Evolutionary conservation across 2,329 filamentous ascomycete species (phyloP), one percentile per base, ranked within the genome.

Genomic region (Dryadomyces sulphureus): DNA sequence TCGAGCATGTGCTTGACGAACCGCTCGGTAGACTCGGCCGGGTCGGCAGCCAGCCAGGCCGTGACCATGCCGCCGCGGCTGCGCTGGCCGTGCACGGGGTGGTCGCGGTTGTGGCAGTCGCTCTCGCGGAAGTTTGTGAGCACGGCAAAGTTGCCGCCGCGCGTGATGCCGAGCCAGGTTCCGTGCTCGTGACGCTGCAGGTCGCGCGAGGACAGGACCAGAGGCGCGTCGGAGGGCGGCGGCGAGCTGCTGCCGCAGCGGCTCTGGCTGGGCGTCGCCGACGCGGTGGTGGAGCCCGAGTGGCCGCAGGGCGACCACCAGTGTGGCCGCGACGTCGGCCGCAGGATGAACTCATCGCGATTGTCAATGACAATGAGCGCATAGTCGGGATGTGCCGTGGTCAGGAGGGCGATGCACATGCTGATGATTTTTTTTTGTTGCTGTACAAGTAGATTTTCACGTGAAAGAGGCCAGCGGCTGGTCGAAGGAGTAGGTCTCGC

Each of bases 381-480:
- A 62, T 89, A 89, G 53, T 73, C 68, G 9, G 84, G 84, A 58
- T 89, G 84, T 40, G 80, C 72, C 17, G 83, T 89, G 22, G 83
- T 85, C 48, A 86, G 66, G 40, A 89, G 67, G 42, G 78, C 79
- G 63, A 89, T 88, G 59, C 84, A 89, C 84, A 89, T 89, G 27
- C n/a, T n/a, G n/a, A n/a, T n/a, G n/a, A n/a, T n/a, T n/a, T n/a
- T n/a, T n/a, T n/a, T n/a, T n/a, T n/a, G n/a, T n/a, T n/a, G n/a
- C n/a, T n/a, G n/a, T n/a, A n/a, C n/a, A n/a, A n/a, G n/a, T n/a
- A n/a, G n/a, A n/a, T n/a, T n/a, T n/a, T n/a, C n/a, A n/a, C n/a
- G n/a, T n/a, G n/a, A n/a, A n/a, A n/a, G n/a, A n/a, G n/a, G n/a
- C n/a, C n/a, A n/a, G n/a, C n/a, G n/a, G n/a, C n/a, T n/a, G n/a